Percentiles rank a stretch among this genome's conserved stretches.
Conservation (phyloP, 2,329 filamentous ascomycete species). For the Fusarium domesticum region DNA sequence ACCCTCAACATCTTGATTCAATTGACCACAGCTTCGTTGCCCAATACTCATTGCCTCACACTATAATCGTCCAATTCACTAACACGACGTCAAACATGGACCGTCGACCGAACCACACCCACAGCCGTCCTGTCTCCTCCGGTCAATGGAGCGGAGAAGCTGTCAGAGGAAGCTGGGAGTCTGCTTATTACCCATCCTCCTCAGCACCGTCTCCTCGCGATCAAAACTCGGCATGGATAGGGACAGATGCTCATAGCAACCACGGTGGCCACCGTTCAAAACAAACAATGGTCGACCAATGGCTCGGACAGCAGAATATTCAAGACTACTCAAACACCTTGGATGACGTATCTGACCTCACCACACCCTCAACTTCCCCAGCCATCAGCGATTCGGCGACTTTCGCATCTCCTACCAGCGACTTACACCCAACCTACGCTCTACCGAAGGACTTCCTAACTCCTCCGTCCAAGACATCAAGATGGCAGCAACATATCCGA, state of each 20-base stretch:
- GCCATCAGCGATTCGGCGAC: constrained; percentile 28
- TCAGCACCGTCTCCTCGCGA: constrained; percentile 20
- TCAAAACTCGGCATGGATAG: constrained; percentile 15
- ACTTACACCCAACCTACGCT: constrained; percentile 13
- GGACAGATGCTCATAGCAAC: constrained; percentile 1
- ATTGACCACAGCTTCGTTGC: no score
- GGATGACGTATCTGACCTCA: constrained; percentile 23
- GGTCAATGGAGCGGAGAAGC: constrained; percentile 31
- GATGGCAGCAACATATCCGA: constrained; percentile 5
- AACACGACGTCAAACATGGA: constrained; percentile 19
- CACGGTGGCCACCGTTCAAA: constrained; percentile 9
- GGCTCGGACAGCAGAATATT: constrained; percentile 24
- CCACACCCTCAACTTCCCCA: constrained; percentile 26
- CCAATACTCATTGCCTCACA: no score
- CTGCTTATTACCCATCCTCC: constrained; percentile 21
- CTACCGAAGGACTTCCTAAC: constrained; percentile 15
- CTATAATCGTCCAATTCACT: no score
- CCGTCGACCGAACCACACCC: constrained; percentile 17
- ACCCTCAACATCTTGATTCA: no score
- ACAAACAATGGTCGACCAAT: constrained; percentile 24
- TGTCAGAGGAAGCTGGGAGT: constrained; percentile 27
- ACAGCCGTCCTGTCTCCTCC: constrained; percentile 22
- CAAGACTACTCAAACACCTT: constrained; percentile 16
- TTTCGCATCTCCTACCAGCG: constrained; percentile 16
- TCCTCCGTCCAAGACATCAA: constrained; percentile 11